A percentile compares a stretch with the other conserved stretches of the same genome.
Evolutionary conservation across 2,329 filamentous ascomycete species (phyloP).

Genomic region (Fusarium penzigii): DNA sequence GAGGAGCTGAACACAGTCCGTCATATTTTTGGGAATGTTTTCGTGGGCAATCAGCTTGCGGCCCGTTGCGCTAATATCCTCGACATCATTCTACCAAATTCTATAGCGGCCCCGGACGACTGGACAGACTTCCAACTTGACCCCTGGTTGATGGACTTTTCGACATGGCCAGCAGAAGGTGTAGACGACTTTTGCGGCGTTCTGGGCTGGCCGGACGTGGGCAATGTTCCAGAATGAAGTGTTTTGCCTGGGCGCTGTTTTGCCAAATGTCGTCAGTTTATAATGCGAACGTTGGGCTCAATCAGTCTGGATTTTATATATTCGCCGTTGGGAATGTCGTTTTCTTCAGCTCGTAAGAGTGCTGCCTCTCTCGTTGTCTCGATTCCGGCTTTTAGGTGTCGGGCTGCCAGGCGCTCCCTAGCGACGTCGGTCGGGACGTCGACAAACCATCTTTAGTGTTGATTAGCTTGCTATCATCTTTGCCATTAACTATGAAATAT

Average conservation of each 20-base stretch:
- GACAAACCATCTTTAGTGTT: slow-evolving; percentile 30
- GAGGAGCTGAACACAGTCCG: slow-evolving; percentile 30
- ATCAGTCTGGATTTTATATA: slow-evolving; percentile 27
- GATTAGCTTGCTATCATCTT: not conserved
- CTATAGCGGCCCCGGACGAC: slow-evolving; percentile 5
- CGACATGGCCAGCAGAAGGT: slow-evolving; percentile 23
- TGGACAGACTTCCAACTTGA: slow-evolving; percentile 19
- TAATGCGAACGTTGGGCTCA: slow-evolving; percentile 24
- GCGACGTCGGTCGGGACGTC: slow-evolving; percentile 25
- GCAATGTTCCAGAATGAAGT: slow-evolving; percentile 4
- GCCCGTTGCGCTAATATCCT: slow-evolving; percentile 31
- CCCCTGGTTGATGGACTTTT: slow-evolving; percentile 26
- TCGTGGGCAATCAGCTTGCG: slow-evolving; percentile 27
- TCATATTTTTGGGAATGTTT: slow-evolving; percentile 23
- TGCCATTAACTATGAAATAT: not conserved
- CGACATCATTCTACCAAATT: slow-evolving; percentile 24
- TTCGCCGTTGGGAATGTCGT: slow-evolving; percentile 33
- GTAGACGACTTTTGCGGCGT: slow-evolving; percentile 20
- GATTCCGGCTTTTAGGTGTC: slow-evolving; percentile 32
- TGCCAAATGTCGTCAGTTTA: slow-evolving; percentile 18
- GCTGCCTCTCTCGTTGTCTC: slow-evolving; percentile 28
- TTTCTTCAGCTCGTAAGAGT: slow-evolving; percentile 24
- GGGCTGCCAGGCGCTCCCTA: slow-evolving; percentile 20
- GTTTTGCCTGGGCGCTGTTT: too few species aligned
- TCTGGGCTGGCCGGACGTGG: slow-evolving; percentile 23